A percentile compares a stretch with the other conserved stretches of the same genome.
These are phyloP conservation scores for Epichloe sp. DNA, from an alignment of 2,329 filamentous ascomycete genomes.

Conservation along the genomic window DNA sequence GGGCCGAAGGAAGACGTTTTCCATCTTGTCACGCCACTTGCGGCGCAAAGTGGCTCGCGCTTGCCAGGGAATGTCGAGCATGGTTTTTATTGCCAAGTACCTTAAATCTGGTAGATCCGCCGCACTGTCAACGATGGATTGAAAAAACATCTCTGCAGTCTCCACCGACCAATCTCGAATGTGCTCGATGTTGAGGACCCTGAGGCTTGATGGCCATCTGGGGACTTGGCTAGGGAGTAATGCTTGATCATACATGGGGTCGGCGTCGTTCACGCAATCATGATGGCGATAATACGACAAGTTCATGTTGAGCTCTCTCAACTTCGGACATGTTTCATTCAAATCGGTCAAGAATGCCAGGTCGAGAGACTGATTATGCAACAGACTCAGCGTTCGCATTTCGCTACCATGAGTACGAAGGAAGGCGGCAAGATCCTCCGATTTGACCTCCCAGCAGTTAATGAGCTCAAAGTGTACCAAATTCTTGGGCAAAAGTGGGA, in stretches of 20 bases:
- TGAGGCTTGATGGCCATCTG: conserved; percentile 63
- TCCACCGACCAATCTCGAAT: conserved; percentile 60
- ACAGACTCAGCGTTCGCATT: conserved; percentile 55
- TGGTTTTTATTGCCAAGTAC: conserved; percentile 58
- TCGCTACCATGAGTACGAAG: conserved; percentile 52
- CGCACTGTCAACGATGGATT: conserved; percentile 63
- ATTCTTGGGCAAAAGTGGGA: conserved; percentile 53
- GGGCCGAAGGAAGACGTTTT: conserved; percentile 48
- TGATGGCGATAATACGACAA: conserved; percentile 65
- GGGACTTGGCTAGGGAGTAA: conserved; percentile 54
- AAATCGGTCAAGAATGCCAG: conserved; percentile 61
- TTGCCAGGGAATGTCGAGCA: conserved; percentile 70
- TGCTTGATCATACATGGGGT: conserved; percentile 60
- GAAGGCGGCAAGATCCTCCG: conserved; percentile 51
- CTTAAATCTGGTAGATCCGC: conserved; percentile 53
- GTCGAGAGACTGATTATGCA: conserved; percentile 68
- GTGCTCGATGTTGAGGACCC: conserved; percentile 60
- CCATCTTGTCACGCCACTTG: conserved; percentile 61
- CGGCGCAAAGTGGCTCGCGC: conserved; percentile 68
- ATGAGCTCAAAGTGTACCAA: conserved; percentile 58
- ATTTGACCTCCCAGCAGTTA: conserved; percentile 66
- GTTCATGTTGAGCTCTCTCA: conserved; percentile 64
- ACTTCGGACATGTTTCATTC: conserved; percentile 51
- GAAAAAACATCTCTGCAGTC: conserved; percentile 64
- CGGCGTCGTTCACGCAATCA: conserved; percentile 53